phyloP scores from a whole-genome alignment of 805 yeast species.

The Saccharomycopsis fermentans region DNA sequence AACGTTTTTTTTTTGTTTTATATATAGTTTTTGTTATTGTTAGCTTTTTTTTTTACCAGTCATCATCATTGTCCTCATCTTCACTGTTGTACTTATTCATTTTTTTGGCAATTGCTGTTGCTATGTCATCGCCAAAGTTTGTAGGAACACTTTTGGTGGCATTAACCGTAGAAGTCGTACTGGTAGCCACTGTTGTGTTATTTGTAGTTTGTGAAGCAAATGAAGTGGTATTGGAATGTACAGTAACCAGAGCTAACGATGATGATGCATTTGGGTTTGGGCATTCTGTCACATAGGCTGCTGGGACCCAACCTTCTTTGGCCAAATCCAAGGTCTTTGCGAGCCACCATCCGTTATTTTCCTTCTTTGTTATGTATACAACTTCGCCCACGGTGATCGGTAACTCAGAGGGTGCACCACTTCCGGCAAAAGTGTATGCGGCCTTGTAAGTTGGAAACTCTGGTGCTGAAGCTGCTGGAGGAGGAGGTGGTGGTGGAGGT shows the following conservation, averaged over 20 bases:
- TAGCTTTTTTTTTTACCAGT: conserved; percentile 2
- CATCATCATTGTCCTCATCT: conserved; percentile 13
- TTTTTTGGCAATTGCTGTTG: conserved; percentile 16
- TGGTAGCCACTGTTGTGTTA: conserved; percentile 18
- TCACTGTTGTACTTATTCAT: conserved; percentile 18
- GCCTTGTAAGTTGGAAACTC: conserved; percentile 75
- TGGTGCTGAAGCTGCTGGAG: conserved; percentile 51
- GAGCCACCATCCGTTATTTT: conserved; percentile 89
- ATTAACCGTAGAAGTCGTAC: conserved; percentile 12
- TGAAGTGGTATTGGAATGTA: not conserved
- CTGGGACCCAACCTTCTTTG: conserved; percentile 95
- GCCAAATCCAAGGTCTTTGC: conserved; percentile 69
- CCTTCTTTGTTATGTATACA: conserved; percentile 60
- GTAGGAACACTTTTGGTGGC: not conserved
- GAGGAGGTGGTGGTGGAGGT: conserved; percentile 50
- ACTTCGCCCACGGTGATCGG: conserved; percentile 71
- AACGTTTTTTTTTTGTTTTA: too few relatives aligned
- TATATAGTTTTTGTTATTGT: too few relatives aligned
- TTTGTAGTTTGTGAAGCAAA: conserved; percentile 17
- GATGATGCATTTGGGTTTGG: conserved; percentile 30
- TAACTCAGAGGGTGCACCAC: conserved; percentile 71
- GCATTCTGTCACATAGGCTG: conserved; percentile 68
- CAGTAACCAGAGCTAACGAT: not conserved
- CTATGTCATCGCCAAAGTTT: conserved; percentile 15
- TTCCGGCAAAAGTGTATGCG: conserved; percentile 79